Base-by-base conservation (phyloP, 805 yeast genomes). In the Saccharomycopsis fodiens region DNA sequence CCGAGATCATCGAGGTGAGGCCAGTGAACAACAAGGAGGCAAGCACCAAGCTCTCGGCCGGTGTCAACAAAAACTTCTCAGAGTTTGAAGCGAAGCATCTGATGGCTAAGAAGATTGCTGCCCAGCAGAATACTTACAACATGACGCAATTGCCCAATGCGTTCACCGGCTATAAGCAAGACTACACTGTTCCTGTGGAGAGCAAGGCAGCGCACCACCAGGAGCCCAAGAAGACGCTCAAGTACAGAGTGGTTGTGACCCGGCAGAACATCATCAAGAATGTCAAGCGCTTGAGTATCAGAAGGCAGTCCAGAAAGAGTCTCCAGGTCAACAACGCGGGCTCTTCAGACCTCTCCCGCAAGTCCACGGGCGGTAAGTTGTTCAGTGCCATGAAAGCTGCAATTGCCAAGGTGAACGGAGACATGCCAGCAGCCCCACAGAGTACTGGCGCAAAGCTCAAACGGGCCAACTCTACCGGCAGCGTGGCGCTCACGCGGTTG, bases 171-270 rank as follows among this genome's bases (percentile, higher is more conserved):
- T 40, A 29, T 16, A 40, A 40, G 17, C 43, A 47, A 23, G 51
- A 47, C 35, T 45, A 32, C 41, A 47, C 51, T 19, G 39, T 47
- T 1, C 21, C 44, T 4, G 38, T 31, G 19, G 44, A 34, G 8
- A 22, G n/a, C 16, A 40, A 40, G 21, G 20, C 30, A 7, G 16
- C 15, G 3, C 35, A 8, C 3, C n/a, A 36, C 5, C 20, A 19
- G 21, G 20, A 4, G 30, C 36, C 20, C 19, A 41, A 41, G 16
- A 49, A 49, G 22, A 42, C 47, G 7, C 36, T 49, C 12, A 49
- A 42, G 29, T 46, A 49, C 36, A 46, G 47, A 42, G 52, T 49
- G 13, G 46, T 49, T 19, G 41, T 49, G 16, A 45, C 52, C 12
- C 42, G 39, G 15, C 42, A 43, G 12, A 49, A 36, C 30, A 41